Base-by-base conservation (phyloP, 176 grass and related monocot species). In the Echinochloa phyllopogon region DNA sequence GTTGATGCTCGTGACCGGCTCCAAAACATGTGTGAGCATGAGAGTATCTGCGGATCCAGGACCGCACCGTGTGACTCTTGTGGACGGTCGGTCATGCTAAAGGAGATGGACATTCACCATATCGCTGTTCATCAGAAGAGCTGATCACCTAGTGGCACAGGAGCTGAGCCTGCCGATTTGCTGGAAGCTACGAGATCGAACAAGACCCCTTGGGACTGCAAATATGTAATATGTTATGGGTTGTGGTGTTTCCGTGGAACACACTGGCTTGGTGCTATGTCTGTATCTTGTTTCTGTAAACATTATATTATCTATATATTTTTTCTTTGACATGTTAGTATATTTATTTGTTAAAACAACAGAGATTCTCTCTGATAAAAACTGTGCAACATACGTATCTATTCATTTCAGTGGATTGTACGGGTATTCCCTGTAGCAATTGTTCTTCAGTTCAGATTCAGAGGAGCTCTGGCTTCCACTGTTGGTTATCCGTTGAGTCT, bases 41-140 rank as follows among this genome's bases (percentile, higher is more conserved):
- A 99, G 86, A 99, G 96, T 81, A 86, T 94, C 3, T 99, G 96
- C 25, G 96, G 96, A 77, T 99, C 96, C 23, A 88, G 96, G 76
- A 99, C 96, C 25, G 91, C 91, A 70, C 96, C 93, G 14, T 99
- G 96, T 44, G 93, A 96, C 75, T 99, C 94, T 6, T 99, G 94
- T 53, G 93, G 94, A 1, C 88, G 94, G 37, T 96, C 94, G 3
- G 88, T 99, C 41, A 99, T 96, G 94, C 90, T 99, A 33, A 99
- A 99, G 84, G 93, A 99, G 13, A 99, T 99, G 96, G 94, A 99
- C 75, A 88, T 99, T 24, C 96, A 99, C 80, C 80, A 89, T 55
- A 89, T 89, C 55, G 96, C 88, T 53, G 93, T 99, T 45, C 96
- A 99, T 84, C 91, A 96, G 72, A 99, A 96, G 81, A 99, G 91